Base-by-base conservation (phyloP, 176 grass and related monocot species). In the Tillandsia leiboldiana region DNA sequence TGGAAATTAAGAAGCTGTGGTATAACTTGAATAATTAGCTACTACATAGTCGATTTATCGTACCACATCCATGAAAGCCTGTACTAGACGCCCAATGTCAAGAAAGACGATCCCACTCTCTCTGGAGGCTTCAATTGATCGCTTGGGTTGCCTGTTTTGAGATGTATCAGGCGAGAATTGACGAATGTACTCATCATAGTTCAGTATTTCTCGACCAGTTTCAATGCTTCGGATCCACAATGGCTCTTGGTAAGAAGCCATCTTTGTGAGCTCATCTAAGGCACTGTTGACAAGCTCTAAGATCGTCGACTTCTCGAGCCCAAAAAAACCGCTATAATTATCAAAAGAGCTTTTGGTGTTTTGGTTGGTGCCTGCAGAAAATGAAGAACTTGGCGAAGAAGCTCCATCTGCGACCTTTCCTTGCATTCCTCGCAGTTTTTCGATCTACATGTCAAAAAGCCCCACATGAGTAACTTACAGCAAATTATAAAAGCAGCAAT, bases 131-230 rank as follows among this genome's bases (percentile, higher is more conserved):
- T 89, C 92, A 15, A 96, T 84, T 2, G 72, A 74, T 72, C 79
- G 68, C 68, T 48, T 71, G 14, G 17, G 20, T 14, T 1, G 24
- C 65, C 12, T 64, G 22, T 85, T 83, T 11, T 64, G 82, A 48
- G 70, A 29, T 13, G 48, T 54, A 1, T 73, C 81, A 8, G 11
- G 74, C 48, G 27, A 63, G 76, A 96, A 91, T 78, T 84, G 12
- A n/a, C 83, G 79, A 53, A 87, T 12, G 77, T 96, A 91, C 69
- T 91, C 88, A 61, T 92, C 83, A 79, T 89, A 87, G 70, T 89
- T 85, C 22, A 92, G 83, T 73, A 92, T 87, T 74, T 87, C 83
- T 22, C 85, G 79, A 2, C 74, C 76, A 22, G 88, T 90, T 76
- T 92, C 86, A 10, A 90, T 67, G 65, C 81, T 87, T 68, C 71